Percentiles rank a stretch among this genome's conserved stretches.
Evolutionary conservation across 2,329 filamentous ascomycete genomes (phyloP).

Genomic region (Ceratocystiopsis brevicomis): DNA sequence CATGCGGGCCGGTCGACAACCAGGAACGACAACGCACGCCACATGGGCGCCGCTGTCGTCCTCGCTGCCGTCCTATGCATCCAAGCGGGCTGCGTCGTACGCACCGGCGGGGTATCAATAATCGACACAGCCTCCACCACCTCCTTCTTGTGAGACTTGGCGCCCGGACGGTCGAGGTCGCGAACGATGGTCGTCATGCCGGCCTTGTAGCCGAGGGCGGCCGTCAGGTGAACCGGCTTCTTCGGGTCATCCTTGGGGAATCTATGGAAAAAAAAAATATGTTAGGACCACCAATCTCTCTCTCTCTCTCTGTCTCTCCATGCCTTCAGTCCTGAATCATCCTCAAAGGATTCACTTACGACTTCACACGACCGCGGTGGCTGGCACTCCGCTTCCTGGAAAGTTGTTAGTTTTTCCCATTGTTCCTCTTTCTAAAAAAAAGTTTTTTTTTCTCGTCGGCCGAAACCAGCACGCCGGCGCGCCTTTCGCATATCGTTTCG

Average conservation of each 20-base stretch:
- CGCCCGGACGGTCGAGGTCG: conserved; percentile 95
- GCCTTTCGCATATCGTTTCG: no score
- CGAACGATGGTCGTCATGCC: conserved; percentile 99
- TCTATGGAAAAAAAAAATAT: conserved; percentile 28
- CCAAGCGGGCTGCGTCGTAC: conserved; percentile 69
- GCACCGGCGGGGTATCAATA: conserved; percentile 89
- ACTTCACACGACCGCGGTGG: conserved; percentile 55
- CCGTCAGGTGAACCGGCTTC: conserved; percentile 98
- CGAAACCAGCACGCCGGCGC: background rate
- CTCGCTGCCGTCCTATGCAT: no score
- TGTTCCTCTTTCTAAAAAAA: background rate
- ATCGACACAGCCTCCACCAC: conserved; percentile 75
- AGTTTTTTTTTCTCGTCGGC: conserved; percentile 2
- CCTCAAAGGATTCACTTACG: conserved; percentile 37
- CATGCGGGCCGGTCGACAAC: background rate
- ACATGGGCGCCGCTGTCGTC: conserved; percentile 10
- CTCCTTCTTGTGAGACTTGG: conserved; percentile 99
- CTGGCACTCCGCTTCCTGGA: conserved; percentile 11
- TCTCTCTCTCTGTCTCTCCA: no score
- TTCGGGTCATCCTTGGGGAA: conserved; percentile 99
- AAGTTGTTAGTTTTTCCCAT: no score
- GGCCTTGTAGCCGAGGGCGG: conserved; percentile 98
- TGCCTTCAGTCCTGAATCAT: background rate
- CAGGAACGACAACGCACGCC: background rate
- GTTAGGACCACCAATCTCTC: conserved; percentile 4